A percentile compares a stretch with the other conserved stretches of the same genome.
These are phyloP conservation scores for Mycena filopes DNA, from an alignment of 768 basidiomycete genomes.

Conservation along the genomic window DNA sequence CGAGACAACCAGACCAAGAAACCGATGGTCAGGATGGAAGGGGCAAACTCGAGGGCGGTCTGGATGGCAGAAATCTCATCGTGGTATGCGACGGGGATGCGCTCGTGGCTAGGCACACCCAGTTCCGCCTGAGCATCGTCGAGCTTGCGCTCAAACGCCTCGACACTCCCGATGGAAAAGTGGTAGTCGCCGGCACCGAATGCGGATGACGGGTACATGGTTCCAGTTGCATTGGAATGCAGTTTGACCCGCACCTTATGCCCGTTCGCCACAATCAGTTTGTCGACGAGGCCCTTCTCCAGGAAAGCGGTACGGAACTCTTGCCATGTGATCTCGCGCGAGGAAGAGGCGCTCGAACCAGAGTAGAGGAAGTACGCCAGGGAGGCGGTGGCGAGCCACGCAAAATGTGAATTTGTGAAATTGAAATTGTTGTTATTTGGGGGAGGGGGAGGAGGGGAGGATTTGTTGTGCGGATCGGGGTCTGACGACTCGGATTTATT, in stretches of 20 bases:
- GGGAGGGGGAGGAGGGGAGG: constrained; percentile 58
- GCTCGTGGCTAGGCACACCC: constrained; percentile 89
- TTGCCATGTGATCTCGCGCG: constrained; percentile 98
- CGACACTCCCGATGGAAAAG: constrained; percentile 98
- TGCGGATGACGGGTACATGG: constrained; percentile 71
- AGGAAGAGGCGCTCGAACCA: constrained; percentile 60
- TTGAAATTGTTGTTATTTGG: constrained; percentile 62
- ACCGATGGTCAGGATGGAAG: constrained; percentile 92
- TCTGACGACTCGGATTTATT: constrained; percentile 46
- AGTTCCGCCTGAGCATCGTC: constrained; percentile 94
- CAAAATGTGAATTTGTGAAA: constrained; percentile 63
- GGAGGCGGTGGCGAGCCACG: constrained; percentile 62
- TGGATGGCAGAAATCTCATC: constrained; percentile 90
- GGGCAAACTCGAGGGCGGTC: constrained; percentile 90
- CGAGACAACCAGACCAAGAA: constrained; percentile 90
- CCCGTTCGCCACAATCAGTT: constrained; percentile 91
- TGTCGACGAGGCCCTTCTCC: constrained; percentile 95
- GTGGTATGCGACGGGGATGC: constrained; percentile 96
- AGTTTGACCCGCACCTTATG: constrained; percentile 91
- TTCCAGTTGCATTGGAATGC: constrained; percentile 87
- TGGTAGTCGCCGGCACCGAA: constrained; percentile 75
- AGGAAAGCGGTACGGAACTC: constrained; percentile 98
- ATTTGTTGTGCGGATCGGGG: constrained; percentile 40
- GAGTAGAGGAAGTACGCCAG: constrained; percentile 76
- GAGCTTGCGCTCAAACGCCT: constrained; percentile 94